phyloP scores from a whole-genome alignment of 495 filamentous ascomycete genomes.

The Achaetomiella virescens region DNA sequence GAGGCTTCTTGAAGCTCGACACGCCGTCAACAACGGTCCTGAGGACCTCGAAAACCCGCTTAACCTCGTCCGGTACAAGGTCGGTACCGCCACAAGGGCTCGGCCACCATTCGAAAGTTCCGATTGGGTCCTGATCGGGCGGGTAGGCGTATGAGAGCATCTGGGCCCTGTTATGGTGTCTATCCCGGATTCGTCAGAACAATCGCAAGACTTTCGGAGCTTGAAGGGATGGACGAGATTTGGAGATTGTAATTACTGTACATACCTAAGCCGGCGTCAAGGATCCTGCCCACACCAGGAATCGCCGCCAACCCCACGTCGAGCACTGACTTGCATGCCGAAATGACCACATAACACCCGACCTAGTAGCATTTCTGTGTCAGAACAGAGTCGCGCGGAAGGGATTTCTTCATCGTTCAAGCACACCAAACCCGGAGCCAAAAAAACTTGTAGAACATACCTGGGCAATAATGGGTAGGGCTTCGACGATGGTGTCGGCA shows the following conservation, averaged over 20 bases:
- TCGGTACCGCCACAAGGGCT: slow-evolving; percentile 8
- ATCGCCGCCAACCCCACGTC: slow-evolving; percentile 9
- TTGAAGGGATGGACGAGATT: no score
- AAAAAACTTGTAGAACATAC: background rate
- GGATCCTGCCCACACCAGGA: slow-evolving; percentile 8
- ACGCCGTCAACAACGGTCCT: slow-evolving; percentile 2
- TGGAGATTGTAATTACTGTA: background rate
- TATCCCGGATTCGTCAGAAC: no score
- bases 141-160: slow-evolving; percentile 6
- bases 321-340: slow-evolving; percentile 10
- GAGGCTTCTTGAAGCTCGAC: background rate
- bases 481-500: slow-evolving; percentile 14
- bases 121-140: slow-evolving; percentile 3
- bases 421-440: background rate
- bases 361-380: no score
- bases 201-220: no score
- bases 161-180: slow-evolving; percentile 21
- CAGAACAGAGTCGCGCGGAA: no score
- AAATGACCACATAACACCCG: slow-evolving; percentile 17
- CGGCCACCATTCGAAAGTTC: slow-evolving; percentile 11
- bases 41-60: slow-evolving; percentile 7
- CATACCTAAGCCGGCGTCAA: slow-evolving; percentile 11
- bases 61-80: slow-evolving; percentile 11
- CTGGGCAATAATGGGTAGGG: slow-evolving; percentile 14
- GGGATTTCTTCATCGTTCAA: no score